Percentiles rank a stretch among this genome's conserved stretches.
Evolutionary conservation across 768 basidiomycete genomes (phyloP).

Genomic region (Hygrocybe coccinea): DNA sequence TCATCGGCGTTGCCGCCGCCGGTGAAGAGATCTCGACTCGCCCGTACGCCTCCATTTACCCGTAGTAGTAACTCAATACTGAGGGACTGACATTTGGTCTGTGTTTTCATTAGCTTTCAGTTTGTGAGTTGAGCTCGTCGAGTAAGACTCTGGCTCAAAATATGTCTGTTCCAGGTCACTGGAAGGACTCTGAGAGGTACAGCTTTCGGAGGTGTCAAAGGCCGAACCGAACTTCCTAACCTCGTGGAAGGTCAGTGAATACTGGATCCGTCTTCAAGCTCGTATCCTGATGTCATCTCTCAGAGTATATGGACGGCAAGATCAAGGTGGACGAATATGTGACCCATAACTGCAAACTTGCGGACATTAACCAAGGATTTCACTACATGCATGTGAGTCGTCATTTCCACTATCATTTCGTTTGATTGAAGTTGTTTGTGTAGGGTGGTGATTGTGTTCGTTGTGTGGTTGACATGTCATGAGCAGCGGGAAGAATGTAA

Average conservation of each 20-base stretch:
- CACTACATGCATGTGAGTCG: slow-evolving; percentile 90
- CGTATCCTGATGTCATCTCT: slow-evolving; percentile 7
- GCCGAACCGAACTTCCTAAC: slow-evolving; percentile 90
- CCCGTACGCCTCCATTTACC: slow-evolving; percentile 48
- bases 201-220: slow-evolving; percentile 98
- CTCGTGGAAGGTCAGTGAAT: slow-evolving; percentile 72
- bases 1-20: slow-evolving; percentile 96
- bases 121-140: slow-evolving; percentile 33
- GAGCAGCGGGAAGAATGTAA: slow-evolving; percentile 14
- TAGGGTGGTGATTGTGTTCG: slow-evolving; percentile 87
- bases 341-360: slow-evolving; percentile 73
- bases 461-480: slow-evolving; percentile 88
- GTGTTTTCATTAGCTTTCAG: slow-evolving; percentile 46
- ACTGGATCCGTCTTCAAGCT: neutral
- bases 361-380: slow-evolving; percentile 83
- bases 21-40: slow-evolving; percentile 92
- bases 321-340: slow-evolving; percentile 95
- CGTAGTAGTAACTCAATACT: neutral
- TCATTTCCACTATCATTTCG: neutral
- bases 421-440: slow-evolving; percentile 1
- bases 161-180: slow-evolving; percentile 53
- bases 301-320: slow-evolving; percentile 77
- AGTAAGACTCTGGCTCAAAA: slow-evolving; percentile 11
- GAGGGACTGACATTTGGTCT: slow-evolving; percentile 2
- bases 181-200: slow-evolving; percentile 91